Base-by-base conservation (phyloP, 495 filamentous ascomycete species). In the Hapsidospora chrysogenum region DNA sequence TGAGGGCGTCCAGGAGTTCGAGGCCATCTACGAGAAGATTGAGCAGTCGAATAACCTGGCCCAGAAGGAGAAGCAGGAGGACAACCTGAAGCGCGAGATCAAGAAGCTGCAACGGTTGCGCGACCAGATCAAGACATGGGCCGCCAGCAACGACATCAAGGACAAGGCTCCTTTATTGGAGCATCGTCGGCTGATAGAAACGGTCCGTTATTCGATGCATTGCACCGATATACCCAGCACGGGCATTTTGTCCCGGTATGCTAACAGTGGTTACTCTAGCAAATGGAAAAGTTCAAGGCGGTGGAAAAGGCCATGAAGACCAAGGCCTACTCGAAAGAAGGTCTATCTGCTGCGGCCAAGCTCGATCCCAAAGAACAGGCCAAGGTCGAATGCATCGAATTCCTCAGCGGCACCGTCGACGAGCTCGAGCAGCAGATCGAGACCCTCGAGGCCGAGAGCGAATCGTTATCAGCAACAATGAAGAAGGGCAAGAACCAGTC, bases 221-320 rank as follows among this genome's bases (percentile, higher is more conserved):
- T 22, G 40, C 22, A 27, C 26, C 27, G 26, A 16, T 31, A 39
- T 29, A 17, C 39, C 40, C 18, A 37, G 31, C 31, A 29, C 30
- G 32, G 17, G 21, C 31, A 43, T 14, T 5, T 23, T 26, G 9
- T 5, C 2, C 33, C 27, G 2, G 15, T 13, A 9, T 8, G n/a
- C n/a, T n/a, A n/a, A n/a, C n/a, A n/a, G n/a, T 9, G 15, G 23
- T 7, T 34, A 55, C 40, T 53, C 47, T 59, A 95, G 92, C 84
- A 92, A 76, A 97, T 97, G 89, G 89, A 97, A 60, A 82, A 81
- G 47, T 97, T 97, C 72, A 97, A 97, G 66, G 86, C 85, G 17
- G 89, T 97, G n/a, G 89, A 97, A 60, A 97, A 97, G 64, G 89
- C 94, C 54, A 96, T 97, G 87, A 97, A 97, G 63, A 97, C 89